These are phyloP conservation scores for Lolium multiflorum DNA, from an alignment of 176 grass and related monocot genomes.

Conservation along the genomic window DNA sequence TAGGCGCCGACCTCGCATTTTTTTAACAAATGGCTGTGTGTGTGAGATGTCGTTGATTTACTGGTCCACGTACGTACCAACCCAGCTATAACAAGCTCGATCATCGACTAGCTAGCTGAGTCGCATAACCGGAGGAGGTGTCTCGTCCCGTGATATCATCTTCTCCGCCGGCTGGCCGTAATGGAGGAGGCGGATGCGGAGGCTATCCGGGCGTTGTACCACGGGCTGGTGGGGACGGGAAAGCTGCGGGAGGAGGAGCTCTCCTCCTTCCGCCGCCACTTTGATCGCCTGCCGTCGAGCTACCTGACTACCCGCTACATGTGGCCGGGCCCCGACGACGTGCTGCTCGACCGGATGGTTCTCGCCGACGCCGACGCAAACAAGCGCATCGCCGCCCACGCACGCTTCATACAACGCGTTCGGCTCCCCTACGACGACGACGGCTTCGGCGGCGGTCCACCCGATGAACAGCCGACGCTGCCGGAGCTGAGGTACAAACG, in stretches of 20 bases:
- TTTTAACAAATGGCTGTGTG: neutral
- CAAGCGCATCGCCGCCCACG: slow-evolving; percentile 7
- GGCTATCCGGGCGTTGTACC: neutral
- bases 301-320: slow-evolving; percentile 7
- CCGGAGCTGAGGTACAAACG: slow-evolving; percentile 7
- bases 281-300: slow-evolving; percentile 7
- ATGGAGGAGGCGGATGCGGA: neutral
- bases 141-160: neutral
- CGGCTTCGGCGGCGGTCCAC: neutral
- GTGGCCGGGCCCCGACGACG: slow-evolving; percentile 12
- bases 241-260: slow-evolving; percentile 5
- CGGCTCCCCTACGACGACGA: neutral
- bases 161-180: neutral
- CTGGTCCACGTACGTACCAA: neutral
- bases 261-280: slow-evolving; percentile 1
- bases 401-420: neutral
- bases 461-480: neutral
- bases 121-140: neutral
- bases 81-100: neutral
- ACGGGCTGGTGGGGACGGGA: neutral
- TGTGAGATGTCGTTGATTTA: neutral
- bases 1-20: neutral
- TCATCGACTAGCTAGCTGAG: neutral
- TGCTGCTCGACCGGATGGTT: neutral
- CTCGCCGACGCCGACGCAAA: neutral